Percentiles rank a stretch among this genome's conserved stretches.
phyloP scores from a whole-genome alignment of 495 filamentous ascomycete genomes.

The Penicillium coprophilum region DNA sequence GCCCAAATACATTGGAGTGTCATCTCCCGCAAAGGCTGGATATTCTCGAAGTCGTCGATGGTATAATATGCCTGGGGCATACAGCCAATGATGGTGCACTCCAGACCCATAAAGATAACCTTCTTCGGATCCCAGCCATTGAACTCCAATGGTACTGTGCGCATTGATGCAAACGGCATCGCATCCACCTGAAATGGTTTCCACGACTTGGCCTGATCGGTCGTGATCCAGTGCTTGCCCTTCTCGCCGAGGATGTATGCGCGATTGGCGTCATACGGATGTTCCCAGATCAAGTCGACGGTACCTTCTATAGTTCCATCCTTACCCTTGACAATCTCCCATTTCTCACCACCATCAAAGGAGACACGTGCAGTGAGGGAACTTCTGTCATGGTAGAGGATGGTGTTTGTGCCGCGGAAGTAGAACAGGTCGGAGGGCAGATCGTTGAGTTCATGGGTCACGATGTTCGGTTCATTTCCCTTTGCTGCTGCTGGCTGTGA shows the following conservation, averaged over 20 bases:
- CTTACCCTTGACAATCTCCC: slow-evolving; percentile 63
- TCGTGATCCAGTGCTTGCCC: slow-evolving; percentile 74
- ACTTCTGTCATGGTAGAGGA: slow-evolving; percentile 60
- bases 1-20: slow-evolving; percentile 82
- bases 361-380: slow-evolving; percentile 66
- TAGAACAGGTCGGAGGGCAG: slow-evolving; percentile 69
- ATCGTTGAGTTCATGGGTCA: slow-evolving; percentile 57
- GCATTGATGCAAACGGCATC: slow-evolving; percentile 30
- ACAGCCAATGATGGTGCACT: slow-evolving; percentile 41
- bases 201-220: slow-evolving; percentile 80
- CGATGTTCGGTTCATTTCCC: slow-evolving; percentile 49
- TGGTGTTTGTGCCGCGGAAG: slow-evolving; percentile 80
- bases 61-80: slow-evolving; percentile 68
- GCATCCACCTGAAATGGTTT: slow-evolving; percentile 61
- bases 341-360: slow-evolving; percentile 71
- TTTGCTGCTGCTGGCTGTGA: slow-evolving; percentile 46
- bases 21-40: slow-evolving; percentile 59
- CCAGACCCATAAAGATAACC: slow-evolving; percentile 75
- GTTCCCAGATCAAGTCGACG: slow-evolving; percentile 60
- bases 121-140: slow-evolving; percentile 78
- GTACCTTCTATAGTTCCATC: slow-evolving; percentile 54
- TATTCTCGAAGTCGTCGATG: slow-evolving; percentile 71
- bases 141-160: slow-evolving; percentile 56
- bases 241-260: slow-evolving; percentile 72
- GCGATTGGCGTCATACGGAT: slow-evolving; percentile 72